A percentile compares a stretch with the other conserved stretches of the same genome.
phyloP scores from a whole-genome alignment of 352 stramenopile species.

The Phytopythium aichiense region DNA sequence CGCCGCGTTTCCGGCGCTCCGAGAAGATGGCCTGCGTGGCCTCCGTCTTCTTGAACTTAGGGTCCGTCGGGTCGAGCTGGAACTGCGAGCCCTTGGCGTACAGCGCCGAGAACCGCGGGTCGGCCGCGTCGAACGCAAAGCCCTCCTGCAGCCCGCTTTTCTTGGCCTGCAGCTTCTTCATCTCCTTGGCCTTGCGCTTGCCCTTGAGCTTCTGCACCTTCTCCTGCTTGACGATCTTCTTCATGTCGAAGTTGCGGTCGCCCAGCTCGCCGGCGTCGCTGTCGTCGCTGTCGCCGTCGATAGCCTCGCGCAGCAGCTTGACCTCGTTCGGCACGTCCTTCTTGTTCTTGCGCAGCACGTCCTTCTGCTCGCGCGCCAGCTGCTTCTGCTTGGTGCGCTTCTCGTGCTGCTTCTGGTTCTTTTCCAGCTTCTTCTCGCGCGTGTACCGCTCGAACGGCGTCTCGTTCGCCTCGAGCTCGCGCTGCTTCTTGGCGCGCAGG shows the following conservation, averaged over 20 bases:
- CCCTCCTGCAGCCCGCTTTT: constrained; percentile 63
- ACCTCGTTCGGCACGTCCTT: constrained; percentile 33
- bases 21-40: constrained; percentile 78
- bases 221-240: constrained; percentile 67
- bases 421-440: constrained; percentile 84
- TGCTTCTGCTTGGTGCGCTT: constrained; percentile 66
- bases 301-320: constrained; percentile 54
- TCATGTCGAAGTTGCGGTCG: constrained; percentile 87
- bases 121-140: constrained; percentile 71
- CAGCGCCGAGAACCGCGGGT: constrained; percentile 71
- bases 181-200: constrained; percentile 74
- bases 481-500: constrained; percentile 70
- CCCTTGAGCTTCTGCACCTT: constrained; percentile 75
- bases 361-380: constrained; percentile 55
- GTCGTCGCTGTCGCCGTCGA: constrained; percentile 33
- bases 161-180: constrained; percentile 60
- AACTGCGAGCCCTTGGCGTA: constrained; percentile 77
- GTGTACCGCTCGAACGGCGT: constrained; percentile 82
- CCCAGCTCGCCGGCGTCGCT: constrained; percentile 17
- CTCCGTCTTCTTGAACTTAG: constrained; percentile 82
- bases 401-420: constrained; percentile 81
- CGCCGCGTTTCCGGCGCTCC: constrained; percentile 64
- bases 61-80: constrained; percentile 78
- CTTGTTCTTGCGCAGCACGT: constrained; percentile 57
- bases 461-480: constrained; percentile 71